phyloP scores from a whole-genome alignment of 352 stramenopile genomes.

The Globisporangium abappressorium region DNA sequence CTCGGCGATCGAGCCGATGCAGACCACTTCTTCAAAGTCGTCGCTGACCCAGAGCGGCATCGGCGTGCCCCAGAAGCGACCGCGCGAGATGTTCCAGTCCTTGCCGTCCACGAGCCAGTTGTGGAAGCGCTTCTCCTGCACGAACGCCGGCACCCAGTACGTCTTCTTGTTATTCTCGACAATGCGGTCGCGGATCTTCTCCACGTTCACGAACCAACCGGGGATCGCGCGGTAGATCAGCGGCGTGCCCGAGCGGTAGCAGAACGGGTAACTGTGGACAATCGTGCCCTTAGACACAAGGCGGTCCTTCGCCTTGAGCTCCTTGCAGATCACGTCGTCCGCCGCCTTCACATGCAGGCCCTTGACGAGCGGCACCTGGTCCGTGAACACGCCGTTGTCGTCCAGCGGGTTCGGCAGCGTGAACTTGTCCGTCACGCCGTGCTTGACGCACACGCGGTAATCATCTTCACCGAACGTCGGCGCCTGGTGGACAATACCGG shows the following conservation, averaged over 20 bases:
- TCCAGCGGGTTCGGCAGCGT: slow-evolving; percentile 96
- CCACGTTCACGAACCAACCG: slow-evolving; percentile 99
- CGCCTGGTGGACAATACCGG: slow-evolving; percentile 98
- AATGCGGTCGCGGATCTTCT: slow-evolving; percentile 96
- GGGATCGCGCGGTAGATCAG: slow-evolving; percentile 99
- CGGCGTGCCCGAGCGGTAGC: slow-evolving; percentile 99
- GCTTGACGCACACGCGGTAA: slow-evolving; percentile 98
- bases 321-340: slow-evolving; percentile 95
- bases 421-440: slow-evolving; percentile 95
- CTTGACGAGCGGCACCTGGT: slow-evolving; percentile 89
- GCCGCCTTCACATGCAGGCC: slow-evolving; percentile 98
- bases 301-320: slow-evolving; percentile 93
- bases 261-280: slow-evolving; percentile 99
- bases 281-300: slow-evolving; percentile 97
- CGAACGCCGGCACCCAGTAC: slow-evolving; percentile 84
- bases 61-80: slow-evolving; percentile 99
- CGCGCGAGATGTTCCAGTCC: slow-evolving; percentile 98
- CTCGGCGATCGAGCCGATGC: slow-evolving; percentile 96
- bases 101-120: slow-evolving; percentile 98
- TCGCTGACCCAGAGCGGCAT: slow-evolving; percentile 98
- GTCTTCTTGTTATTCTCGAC: slow-evolving; percentile 88
- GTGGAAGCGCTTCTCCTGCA: slow-evolving; percentile 99
- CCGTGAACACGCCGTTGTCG: slow-evolving; percentile 95
- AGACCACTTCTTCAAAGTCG: slow-evolving; percentile 97
- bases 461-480: slow-evolving; percentile 99